A percentile compares a stretch with the other conserved stretches of the same genome.
These are phyloP conservation scores for Acacia acuminata DNA, from an alignment of 306 rosid species.

Conservation along the genomic window DNA sequence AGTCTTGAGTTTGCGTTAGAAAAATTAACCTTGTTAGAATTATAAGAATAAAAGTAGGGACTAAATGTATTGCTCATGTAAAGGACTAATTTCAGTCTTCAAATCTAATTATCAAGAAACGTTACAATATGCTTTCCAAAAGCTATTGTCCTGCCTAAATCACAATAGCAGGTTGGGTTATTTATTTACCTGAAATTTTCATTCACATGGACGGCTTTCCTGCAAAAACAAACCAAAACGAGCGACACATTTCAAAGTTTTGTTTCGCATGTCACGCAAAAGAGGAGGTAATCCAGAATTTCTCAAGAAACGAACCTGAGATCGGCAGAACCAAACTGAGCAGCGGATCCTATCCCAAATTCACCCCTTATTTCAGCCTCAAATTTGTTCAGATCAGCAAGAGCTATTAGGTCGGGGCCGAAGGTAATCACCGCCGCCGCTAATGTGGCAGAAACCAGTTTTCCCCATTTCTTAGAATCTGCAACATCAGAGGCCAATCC, in stretches of 20 bases:
- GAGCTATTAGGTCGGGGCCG: conserved; percentile 62
- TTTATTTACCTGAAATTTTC: conserved; percentile 86
- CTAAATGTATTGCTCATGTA: too few relatives aligned
- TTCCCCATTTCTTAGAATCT: conserved; percentile 55
- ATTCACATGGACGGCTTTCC: conserved; percentile 85
- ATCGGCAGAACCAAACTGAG: conserved; percentile 94
- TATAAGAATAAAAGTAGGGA: too few relatives aligned
- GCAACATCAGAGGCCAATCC: conserved; percentile 27
- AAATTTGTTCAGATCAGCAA: conserved; percentile 87
- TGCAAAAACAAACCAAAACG: conserved; percentile 20
- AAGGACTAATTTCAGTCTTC: too few relatives aligned
- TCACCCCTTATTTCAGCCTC: conserved; percentile 86
- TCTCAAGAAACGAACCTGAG: conserved; percentile 51
- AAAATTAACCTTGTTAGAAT: too few relatives aligned
- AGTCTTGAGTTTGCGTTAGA: too few relatives aligned
- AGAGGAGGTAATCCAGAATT: not conserved
- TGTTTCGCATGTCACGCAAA: not conserved
- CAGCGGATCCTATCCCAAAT: conserved; percentile 95
- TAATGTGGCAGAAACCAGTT: conserved; percentile 61
- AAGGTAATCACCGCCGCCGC: conserved; percentile 67
- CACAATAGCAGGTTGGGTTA: not conserved
- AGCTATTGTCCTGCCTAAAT: not conserved
- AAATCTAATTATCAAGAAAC: not conserved
- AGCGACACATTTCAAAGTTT: not conserved
- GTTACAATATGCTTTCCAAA: not conserved